Evolutionary conservation across 2,329 filamentous ascomycete genomes (phyloP), one percentile per base, ranked within the genome.

Genomic region (Zalaria sp.): DNA sequence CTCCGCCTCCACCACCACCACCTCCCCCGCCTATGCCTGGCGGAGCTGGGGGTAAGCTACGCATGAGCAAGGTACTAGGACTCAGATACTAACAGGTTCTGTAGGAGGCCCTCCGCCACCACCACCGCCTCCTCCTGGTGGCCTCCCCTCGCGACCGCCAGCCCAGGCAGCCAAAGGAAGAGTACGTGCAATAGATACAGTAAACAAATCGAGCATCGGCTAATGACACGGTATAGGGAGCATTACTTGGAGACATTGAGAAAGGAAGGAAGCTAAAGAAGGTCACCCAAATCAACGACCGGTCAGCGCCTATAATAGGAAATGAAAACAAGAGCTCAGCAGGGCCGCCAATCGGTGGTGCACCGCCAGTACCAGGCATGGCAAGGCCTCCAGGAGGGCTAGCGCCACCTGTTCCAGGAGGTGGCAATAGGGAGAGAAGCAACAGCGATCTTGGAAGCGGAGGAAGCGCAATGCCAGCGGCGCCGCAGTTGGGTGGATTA

Each of bases 231-330:
- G 9, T 10, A 36, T 53, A 96, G 89, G 81, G 81, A 53, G 88
- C 89, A 42, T 72, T 98, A 31, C 75, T 96, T 36, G 73, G 77
- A 55, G 89, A 96, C 61, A 98, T 98, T 52, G 68, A 70, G 50
- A 93, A 93, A 61, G 91, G 89, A 49, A 72, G 66, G 51, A 67
- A 69, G 46, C 71, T 96, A 45, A 94, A 83, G 64, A 95, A 94
- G 62, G 72, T 68, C 42, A 57, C 85, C 28, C 80, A 86, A 43
- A 84, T 88, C 51, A 95, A 96, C 63, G 89, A 96, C 61, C 80
- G 89, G 61, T 95, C 88, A 25, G 85, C 85, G 5, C 89, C 89
- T 1, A 53, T 73, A 39, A 60, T 95, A 43, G 73, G 63, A 46
- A 76, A 73, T 42, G 54, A 68, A 39, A 68, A 71, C 40, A 67